Conservation (phyloP, 495 filamentous ascomycete species). For the Xylaria scruposa region DNA sequence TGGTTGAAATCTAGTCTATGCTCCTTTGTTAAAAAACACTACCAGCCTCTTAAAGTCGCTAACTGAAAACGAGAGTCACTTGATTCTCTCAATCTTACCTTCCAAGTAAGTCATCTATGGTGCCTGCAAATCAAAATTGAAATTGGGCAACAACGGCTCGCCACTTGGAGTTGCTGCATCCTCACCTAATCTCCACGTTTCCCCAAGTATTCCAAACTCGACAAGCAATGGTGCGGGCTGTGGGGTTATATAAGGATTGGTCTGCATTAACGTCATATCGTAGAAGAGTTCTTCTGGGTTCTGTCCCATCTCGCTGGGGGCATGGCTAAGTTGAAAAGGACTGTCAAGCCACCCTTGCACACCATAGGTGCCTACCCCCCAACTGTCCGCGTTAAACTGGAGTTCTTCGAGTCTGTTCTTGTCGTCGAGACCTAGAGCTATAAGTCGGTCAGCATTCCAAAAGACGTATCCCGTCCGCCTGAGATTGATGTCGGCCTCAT, state of each 20-base stretch:
- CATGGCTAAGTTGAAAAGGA: background rate
- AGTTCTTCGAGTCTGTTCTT: background rate
- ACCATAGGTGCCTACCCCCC: background rate
- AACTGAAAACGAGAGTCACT: background rate
- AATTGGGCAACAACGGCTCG: constrained; percentile 4
- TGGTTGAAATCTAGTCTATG: background rate
- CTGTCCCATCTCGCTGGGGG: background rate
- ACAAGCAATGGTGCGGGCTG: background rate
- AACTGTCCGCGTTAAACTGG: background rate
- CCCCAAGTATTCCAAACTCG: background rate
- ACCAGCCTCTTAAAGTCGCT: background rate
- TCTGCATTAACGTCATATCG: background rate
- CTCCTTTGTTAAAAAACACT: background rate
- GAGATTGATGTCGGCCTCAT: background rate
- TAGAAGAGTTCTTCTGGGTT: background rate
- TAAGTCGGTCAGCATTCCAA: background rate
- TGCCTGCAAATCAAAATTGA: background rate
- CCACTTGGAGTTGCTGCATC: background rate
- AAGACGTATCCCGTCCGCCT: constrained; percentile 2
- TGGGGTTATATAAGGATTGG: background rate
- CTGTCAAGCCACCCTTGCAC: background rate
- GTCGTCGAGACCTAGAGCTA: background rate
- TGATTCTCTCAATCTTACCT: background rate
- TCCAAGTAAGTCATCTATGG: background rate
- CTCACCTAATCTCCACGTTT: constrained; percentile 1